A percentile compares a stretch with the other conserved stretches of the same genome.
Conservation (phyloP, 1,139 yeast genomes). For the Suhomyces bokatorum region DNA sequence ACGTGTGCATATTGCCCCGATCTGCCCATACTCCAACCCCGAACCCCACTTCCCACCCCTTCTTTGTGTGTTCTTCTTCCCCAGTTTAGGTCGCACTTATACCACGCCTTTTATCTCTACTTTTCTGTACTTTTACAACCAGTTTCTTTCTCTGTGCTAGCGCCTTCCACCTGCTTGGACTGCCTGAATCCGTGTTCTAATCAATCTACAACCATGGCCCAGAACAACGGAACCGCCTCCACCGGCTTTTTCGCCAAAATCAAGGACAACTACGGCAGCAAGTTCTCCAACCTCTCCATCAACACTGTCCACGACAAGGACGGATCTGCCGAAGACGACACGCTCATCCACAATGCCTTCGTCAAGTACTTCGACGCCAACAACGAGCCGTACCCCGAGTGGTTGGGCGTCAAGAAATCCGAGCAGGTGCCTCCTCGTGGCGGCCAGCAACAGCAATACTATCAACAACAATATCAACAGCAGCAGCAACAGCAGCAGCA, state of each 20-base stretch:
- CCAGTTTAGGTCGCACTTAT: too few relatives aligned
- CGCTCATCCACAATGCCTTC: slow-evolving; percentile 48
- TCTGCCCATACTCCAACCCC: too few relatives aligned
- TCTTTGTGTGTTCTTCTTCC: too few relatives aligned
- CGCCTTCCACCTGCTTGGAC: too few relatives aligned
- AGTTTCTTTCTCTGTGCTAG: too few relatives aligned
- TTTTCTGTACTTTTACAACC: too few relatives aligned
- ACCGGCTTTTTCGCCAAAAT: slow-evolving; percentile 36
- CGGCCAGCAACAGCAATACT: slow-evolving; percentile 11
- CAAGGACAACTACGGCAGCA: slow-evolving; percentile 36
- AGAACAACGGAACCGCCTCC: slow-evolving; percentile 7
- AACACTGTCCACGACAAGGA: slow-evolving; percentile 36
- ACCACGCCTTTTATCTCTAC: too few relatives aligned
- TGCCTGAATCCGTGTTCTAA: too few relatives aligned
- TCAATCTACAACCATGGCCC: not conserved
- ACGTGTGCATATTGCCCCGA: too few relatives aligned
- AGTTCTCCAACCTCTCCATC: slow-evolving; percentile 38
- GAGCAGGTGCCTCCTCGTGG: not conserved
- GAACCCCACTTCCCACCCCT: too few relatives aligned
- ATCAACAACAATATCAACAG: not conserved
- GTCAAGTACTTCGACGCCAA: slow-evolving; percentile 39
- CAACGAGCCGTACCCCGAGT: slow-evolving; percentile 43
- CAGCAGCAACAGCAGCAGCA: slow-evolving; percentile 9
- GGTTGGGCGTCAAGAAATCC: slow-evolving; percentile 38
- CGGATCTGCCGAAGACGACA: slow-evolving; percentile 40